Conservation (phyloP, 2,329 filamentous ascomycete species). For the Metarhizium sp. region DNA sequence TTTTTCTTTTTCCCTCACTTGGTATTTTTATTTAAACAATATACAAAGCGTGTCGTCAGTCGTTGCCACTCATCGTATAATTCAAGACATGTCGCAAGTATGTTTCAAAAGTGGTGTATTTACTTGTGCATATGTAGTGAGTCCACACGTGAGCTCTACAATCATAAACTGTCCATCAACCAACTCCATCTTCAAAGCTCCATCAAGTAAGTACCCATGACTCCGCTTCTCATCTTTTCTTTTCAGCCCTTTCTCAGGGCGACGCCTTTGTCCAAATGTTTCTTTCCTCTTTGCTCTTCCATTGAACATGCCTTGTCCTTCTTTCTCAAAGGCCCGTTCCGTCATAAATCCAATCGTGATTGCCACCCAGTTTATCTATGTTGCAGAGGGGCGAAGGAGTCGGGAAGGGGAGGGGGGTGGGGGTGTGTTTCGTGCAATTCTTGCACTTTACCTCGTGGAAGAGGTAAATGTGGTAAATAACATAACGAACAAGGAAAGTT, state of each 20-base stretch:
- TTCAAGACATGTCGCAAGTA: too few species aligned
- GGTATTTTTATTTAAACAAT: neutral
- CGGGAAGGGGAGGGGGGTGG: too few species aligned
- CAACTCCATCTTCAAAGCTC: constrained; percentile 6
- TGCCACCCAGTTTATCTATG: constrained; percentile 5
- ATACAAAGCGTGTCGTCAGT: neutral
- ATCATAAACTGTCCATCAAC: constrained; percentile 17
- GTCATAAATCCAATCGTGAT: constrained; percentile 13
- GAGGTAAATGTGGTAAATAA: neutral
- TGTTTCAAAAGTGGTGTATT: constrained; percentile 1
- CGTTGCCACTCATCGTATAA: neutral
- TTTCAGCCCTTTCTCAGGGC: constrained; percentile 1
- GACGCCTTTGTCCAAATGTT: neutral
- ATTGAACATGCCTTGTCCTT: neutral
- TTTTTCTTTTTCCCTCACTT: too few species aligned
- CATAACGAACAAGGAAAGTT: neutral
- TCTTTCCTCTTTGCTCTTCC: neutral
- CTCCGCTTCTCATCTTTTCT: constrained; percentile 8
- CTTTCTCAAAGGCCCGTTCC: constrained; percentile 3
- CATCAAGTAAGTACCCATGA: neutral
- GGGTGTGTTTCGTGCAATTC: neutral
- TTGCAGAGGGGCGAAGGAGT: constrained; percentile 2
- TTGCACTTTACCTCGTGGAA: neutral
- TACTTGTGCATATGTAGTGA: constrained; percentile 20
- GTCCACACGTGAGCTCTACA: constrained; percentile 17